Base-by-base conservation (phyloP, 164 flowering plant species). In the Stephania cephalantha region DNA sequence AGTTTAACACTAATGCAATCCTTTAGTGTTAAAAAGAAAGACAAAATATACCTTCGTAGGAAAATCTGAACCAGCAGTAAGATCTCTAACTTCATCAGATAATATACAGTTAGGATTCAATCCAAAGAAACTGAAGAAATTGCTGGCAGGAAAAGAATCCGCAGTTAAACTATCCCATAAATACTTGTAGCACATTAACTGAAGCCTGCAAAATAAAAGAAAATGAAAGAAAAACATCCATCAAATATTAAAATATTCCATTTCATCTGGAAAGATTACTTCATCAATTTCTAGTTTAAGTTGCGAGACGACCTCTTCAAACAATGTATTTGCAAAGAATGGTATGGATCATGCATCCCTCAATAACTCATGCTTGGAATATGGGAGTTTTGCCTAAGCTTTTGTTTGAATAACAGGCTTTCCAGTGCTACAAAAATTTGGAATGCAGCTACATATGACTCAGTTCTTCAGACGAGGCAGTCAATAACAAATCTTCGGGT, bases 111-210 rank as follows among this genome's bases (percentile, higher is more conserved):
- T 71, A 45, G 88, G 92, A 83, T 91, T 85, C 77, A 95, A 77
- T 10, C 87, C 77, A 83, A 91, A 93, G 77, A 74, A 87, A 69
- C 82, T 81, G 65, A 80, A 88, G 74, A 95, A 95, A 58, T 78
- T 75, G 78, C 25, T 44, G 4, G 83, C 12, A 0, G 93, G 90
- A 77, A 95, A 91, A 18, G 85, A 79, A 48, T 77, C 82, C 11
- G 86, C 77, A 15, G 87, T 86, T 74, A 88, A 71, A 66, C 66
- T 82, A 83, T 95, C 99, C 97, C 95, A 95, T 75, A 95, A 65
- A 55, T 83, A 77, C 86, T 91, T 95, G 88, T 95, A 95, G 86
- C 88, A 89, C 99, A 93, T 93, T 48, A 93, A 72, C 79, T 95
- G 98, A 75, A 95, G 86, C 90, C 98, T 93, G 91, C 79, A 71